Evolutionary conservation across 2,329 filamentous ascomycete species (phyloP).

Genomic region (Eutypella sp.): DNA sequence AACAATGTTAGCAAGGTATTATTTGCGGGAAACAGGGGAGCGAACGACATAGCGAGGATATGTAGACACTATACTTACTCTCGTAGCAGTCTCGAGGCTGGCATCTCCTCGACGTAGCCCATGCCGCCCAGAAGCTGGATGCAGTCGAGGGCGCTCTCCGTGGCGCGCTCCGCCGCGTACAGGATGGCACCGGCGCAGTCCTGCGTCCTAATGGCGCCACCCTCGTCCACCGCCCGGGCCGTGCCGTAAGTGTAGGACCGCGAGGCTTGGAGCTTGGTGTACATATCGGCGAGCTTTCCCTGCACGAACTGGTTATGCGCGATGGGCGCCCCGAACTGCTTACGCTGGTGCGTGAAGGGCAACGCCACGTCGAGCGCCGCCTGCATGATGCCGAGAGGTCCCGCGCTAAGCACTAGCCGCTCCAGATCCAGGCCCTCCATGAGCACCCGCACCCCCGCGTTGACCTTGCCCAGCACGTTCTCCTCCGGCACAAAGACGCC

Average conservation of each 20-base stretch:
- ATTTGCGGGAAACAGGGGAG: not conserved
- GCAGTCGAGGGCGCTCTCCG: constrained; percentile 78
- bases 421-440: constrained; percentile 97
- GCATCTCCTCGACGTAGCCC: constrained; percentile 94
- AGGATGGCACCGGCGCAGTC: constrained; percentile 94
- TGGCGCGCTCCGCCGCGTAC: constrained; percentile 87
- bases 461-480: constrained; percentile 73
- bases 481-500: constrained; percentile 81
- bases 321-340: constrained; percentile 82
- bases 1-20: constrained; percentile 22
- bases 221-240: constrained; percentile 73
- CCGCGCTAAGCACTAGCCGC: constrained; percentile 83
- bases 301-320: constrained; percentile 92
- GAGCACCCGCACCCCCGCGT: constrained; percentile 81
- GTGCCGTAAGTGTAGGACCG: constrained; percentile 85
- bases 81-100: constrained; percentile 76
- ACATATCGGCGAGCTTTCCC: constrained; percentile 93
- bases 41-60: not conserved
- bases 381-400: constrained; percentile 92
- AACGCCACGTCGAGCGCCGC: constrained; percentile 78
- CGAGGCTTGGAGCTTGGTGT: constrained; percentile 82
- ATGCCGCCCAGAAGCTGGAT: constrained; percentile 93
- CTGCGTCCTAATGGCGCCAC: constrained; percentile 69
- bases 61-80: constrained; percentile 42
- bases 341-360: constrained; percentile 83